Base-by-base conservation (phyloP, 257 asterid species). In the Solanum microdontum region DNA sequence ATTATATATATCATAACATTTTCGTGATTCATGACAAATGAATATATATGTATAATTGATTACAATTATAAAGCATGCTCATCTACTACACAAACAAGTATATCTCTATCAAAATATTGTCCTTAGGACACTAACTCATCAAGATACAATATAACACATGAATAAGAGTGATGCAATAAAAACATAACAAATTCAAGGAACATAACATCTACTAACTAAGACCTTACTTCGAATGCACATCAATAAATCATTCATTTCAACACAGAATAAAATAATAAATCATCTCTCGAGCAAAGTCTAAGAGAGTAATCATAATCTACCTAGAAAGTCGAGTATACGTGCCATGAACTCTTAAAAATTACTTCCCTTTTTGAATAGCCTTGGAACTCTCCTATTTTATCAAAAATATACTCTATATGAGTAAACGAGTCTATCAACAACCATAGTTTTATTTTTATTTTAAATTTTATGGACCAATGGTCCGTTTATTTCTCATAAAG, bases 251-350 rank as follows among this genome's bases (percentile, higher is more conserved):
- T 51, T 51, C 62, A 51, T 51, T 51, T 17, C n/a, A 51, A 51
- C n/a, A 6, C n/a, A 6, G 3, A 51, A 51, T 51, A 51, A 51
- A 51, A 6, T 51, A 51, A 51, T 51, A 51, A 51, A 51, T 1
- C 62, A 51, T 51, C 9, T 51, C 23, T 51, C 9, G 4, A 48
- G 7, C n/a, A 55, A 55, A 55, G n/a, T 55, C 23, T 55, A 17
- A 55, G 64, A 6, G 2, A 17, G n/a, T 55, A 55, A 55, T 55
- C 64, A 19, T 6, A 55, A 55, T 17, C 64, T 55, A 1, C n/a
- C n/a, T 55, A 0, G 3, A 55, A 17, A 55, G 11, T 0, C 0
- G 10, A 55, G n/a, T 55, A 55, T 55, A 55, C 4, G 1, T 55
- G 10, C n/a, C n/a, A 55, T 55, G 10, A 7, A 17, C n/a, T 55